Evolutionary conservation across 306 rosid species (phyloP).

Genomic region (Neltuma alba): DNA sequence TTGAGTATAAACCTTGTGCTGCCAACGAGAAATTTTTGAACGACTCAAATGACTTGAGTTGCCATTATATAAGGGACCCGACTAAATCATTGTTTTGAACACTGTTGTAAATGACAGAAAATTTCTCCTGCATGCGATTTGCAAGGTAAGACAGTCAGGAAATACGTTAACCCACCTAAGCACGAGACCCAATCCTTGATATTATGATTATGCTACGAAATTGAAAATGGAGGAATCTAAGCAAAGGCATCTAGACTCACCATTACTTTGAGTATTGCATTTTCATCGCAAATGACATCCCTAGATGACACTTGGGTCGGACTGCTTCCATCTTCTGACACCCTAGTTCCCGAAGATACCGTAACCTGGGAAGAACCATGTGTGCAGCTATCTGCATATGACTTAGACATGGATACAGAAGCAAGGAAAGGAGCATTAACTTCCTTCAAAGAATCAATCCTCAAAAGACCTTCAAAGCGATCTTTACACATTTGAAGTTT

Average conservation of each 20-base stretch:
- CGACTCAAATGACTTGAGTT: too few species aligned
- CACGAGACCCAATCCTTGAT: too few species aligned
- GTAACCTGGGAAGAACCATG: constrained; percentile 87
- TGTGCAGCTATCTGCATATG: constrained; percentile 75
- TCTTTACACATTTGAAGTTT: constrained; percentile 99
- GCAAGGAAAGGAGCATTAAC: constrained; percentile 58
- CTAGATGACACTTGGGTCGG: constrained; percentile 78
- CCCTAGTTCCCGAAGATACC: constrained; percentile 67
- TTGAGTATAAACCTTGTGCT: too few species aligned
- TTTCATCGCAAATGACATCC: constrained; percentile 78
- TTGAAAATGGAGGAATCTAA: not conserved
- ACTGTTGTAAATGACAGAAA: too few species aligned
- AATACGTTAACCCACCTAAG: too few species aligned
- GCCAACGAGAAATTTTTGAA: too few species aligned
- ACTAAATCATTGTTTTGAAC: too few species aligned
- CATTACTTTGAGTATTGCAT: constrained; percentile 94
- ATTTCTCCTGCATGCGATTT: not conserved
- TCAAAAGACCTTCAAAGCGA: constrained; percentile 80
- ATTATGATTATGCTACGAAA: not conserved
- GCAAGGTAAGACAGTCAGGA: not conserved
- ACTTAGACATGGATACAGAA: constrained; percentile 57
- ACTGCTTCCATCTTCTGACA: constrained; percentile 90
- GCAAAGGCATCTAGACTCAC: constrained; percentile 49
- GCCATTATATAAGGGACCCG: too few species aligned
- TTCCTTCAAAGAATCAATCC: constrained; percentile 87